Evolutionary conservation across 805 yeast species (phyloP).

Genomic region (Candida silvicultrix): DNA sequence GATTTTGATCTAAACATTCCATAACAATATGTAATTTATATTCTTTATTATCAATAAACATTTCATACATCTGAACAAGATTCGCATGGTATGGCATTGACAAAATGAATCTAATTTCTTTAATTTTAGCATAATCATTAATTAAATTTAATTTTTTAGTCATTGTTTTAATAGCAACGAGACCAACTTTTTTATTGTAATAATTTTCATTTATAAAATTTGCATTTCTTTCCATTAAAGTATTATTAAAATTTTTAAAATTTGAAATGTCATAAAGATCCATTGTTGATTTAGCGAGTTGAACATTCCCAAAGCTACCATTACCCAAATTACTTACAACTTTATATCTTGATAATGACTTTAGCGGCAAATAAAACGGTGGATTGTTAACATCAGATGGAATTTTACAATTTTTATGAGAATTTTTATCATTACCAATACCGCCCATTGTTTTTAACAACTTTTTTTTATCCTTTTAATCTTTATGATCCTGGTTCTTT

Average conservation of each 20-base stretch:
- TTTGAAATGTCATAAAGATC: constrained; percentile 11
- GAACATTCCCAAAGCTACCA: constrained; percentile 73
- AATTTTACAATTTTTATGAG: background rate
- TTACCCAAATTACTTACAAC: constrained; percentile 52
- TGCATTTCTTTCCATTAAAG: constrained; percentile 40
- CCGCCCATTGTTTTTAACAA: too few species aligned
- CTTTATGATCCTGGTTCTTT: too few species aligned
- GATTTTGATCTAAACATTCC: constrained; percentile 83
- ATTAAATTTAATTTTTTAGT: constrained; percentile 44
- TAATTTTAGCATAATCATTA: constrained; percentile 50
- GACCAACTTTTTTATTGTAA: constrained; percentile 26
- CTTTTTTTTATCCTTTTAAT: too few species aligned
- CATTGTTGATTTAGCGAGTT: constrained; percentile 46
- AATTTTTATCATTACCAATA: background rate
- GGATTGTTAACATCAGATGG: constrained; percentile 35
- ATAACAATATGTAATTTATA: constrained; percentile 71
- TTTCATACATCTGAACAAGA: constrained; percentile 69
- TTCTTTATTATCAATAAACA: constrained; percentile 61
- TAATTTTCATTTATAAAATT: constrained; percentile 24
- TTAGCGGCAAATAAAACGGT: constrained; percentile 37
- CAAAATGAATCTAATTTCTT: constrained; percentile 63
- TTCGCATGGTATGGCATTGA: constrained; percentile 66
- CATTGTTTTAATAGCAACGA: constrained; percentile 83
- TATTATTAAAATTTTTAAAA: constrained; percentile 21
- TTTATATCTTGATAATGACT: constrained; percentile 39